A percentile compares a stretch with the other conserved stretches of the same genome.
Evolutionary conservation across 768 basidiomycete genomes (phyloP).

Genomic region (Hypholoma sublateritium): DNA sequence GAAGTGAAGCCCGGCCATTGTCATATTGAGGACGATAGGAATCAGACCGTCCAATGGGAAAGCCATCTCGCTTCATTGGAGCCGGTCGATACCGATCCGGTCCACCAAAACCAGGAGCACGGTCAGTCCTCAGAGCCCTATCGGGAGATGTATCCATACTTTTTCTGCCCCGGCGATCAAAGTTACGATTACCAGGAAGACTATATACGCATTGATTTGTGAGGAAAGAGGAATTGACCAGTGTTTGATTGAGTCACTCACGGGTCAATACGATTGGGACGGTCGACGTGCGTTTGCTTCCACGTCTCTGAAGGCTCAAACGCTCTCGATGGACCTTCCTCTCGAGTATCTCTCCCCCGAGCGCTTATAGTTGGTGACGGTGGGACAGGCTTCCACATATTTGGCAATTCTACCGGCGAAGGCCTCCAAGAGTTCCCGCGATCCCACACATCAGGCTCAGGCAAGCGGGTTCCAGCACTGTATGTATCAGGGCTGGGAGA

Average conservation of each 20-base stretch:
- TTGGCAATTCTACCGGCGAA: conserved; percentile 23
- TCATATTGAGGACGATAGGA: conserved; percentile 52
- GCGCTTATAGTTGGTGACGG: conserved; percentile 33
- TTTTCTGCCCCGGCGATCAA: conserved; percentile 31
- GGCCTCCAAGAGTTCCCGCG: conserved; percentile 41
- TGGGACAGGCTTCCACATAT: conserved; percentile 37
- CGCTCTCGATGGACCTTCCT: conserved; percentile 43
- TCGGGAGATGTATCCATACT: conserved; percentile 37
- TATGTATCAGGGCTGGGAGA: conserved; percentile 57
- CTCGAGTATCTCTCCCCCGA: conserved; percentile 29
- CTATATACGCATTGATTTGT: conserved; percentile 15
- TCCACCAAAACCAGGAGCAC: conserved; percentile 26
- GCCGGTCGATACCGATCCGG: conserved; percentile 55
- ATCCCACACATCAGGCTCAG: conserved; percentile 53
- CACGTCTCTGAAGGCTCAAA: conserved; percentile 75
- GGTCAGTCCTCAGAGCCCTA: conserved; percentile 28
- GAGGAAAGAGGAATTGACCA: too few species aligned
- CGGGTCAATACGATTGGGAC: conserved; percentile 38
- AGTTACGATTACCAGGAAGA: conserved; percentile 31
- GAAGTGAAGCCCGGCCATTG: conserved; percentile 29
- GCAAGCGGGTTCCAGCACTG: conserved; percentile 32
- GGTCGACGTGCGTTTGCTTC: conserved; percentile 59
- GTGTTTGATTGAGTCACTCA: conserved; percentile 29
- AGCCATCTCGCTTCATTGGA: conserved; percentile 38
- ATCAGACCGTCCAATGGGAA: conserved; percentile 36